Evolutionary conservation across 768 basidiomycete genomes (phyloP).

Genomic region (Tephrocybe sp.): DNA sequence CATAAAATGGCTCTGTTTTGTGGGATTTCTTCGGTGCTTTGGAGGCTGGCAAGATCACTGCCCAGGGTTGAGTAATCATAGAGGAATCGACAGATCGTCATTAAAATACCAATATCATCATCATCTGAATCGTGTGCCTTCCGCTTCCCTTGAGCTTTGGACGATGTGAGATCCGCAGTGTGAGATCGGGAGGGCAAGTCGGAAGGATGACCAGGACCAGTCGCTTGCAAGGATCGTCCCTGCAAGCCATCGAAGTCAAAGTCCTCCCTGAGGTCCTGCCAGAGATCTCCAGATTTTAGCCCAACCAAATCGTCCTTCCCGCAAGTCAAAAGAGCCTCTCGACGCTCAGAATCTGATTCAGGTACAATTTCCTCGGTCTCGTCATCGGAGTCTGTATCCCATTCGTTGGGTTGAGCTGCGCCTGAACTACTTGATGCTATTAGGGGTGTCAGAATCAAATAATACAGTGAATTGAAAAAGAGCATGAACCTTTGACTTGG

Average conservation of each 20-base stretch:
- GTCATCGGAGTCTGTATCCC: slow-evolving; percentile 25
- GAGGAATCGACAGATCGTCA: background rate
- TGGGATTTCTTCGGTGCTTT: slow-evolving; percentile 3
- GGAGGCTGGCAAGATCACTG: slow-evolving; percentile 7
- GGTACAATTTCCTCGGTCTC: slow-evolving; percentile 31
- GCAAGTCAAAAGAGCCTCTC: slow-evolving; percentile 47
- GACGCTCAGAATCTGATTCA: slow-evolving; percentile 48
- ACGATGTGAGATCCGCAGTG: background rate
- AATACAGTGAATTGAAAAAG: background rate
- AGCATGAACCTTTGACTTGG: slow-evolving; percentile 22
- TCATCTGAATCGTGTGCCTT: slow-evolving; percentile 6
- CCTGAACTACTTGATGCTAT: slow-evolving; percentile 2
- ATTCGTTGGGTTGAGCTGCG: slow-evolving; percentile 12
- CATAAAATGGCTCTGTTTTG: background rate
- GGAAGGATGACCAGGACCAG: slow-evolving; percentile 20
- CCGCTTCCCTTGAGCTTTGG: slow-evolving; percentile 10
- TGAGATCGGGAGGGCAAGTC: background rate
- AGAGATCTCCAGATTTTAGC: slow-evolving; percentile 35
- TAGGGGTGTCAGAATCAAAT: background rate
- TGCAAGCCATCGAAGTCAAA: slow-evolving; percentile 38
- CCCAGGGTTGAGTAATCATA: no score
- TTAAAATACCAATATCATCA: slow-evolving; percentile 3
- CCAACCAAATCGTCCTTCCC: slow-evolving; percentile 39
- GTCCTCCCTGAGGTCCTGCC: slow-evolving; percentile 46
- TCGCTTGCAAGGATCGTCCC: slow-evolving; percentile 8